Conservation (phyloP, 306 rosid genomes). For the Cajanus cajan region DNA sequence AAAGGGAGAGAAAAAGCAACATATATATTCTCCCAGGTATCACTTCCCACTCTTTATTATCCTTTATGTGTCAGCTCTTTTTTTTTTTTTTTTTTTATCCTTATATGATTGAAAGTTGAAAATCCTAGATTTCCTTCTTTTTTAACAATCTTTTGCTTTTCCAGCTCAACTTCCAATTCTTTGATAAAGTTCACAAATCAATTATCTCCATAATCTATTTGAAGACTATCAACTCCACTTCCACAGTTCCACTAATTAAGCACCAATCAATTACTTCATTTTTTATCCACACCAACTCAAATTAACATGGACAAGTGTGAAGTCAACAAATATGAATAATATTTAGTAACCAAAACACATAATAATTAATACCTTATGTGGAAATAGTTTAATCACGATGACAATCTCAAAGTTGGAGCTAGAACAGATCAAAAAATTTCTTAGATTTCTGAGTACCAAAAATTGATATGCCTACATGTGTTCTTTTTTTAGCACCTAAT, state of each 20-base stretch:
- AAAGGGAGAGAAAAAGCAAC: background rate
- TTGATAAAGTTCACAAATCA: background rate
- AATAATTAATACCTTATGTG: background rate
- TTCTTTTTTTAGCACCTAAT: no score
- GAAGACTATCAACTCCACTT: background rate
- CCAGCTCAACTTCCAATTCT: conserved; percentile 8
- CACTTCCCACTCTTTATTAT: background rate
- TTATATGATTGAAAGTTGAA: background rate
- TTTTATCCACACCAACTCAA: background rate
- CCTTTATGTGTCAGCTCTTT: background rate
- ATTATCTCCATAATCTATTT: background rate
- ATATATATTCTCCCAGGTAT: background rate
- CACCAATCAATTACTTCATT: background rate
- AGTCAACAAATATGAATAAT: background rate
- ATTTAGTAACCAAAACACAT: background rate
- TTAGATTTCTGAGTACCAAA: conserved; percentile 12
- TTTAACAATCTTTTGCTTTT: background rate
- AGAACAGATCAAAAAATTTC: background rate
- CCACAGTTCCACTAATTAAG: conserved; percentile 8
- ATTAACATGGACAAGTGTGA: background rate
- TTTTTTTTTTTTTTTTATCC: background rate
- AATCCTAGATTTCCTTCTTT: background rate
- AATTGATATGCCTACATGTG: background rate
- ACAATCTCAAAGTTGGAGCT: background rate
- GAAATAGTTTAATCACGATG: background rate